Percentiles rank a stretch among this genome's conserved stretches.
Evolutionary conservation across 2,329 filamentous ascomycete genomes (phyloP).

Genomic region (Trichoderma atrobrunneum): DNA sequence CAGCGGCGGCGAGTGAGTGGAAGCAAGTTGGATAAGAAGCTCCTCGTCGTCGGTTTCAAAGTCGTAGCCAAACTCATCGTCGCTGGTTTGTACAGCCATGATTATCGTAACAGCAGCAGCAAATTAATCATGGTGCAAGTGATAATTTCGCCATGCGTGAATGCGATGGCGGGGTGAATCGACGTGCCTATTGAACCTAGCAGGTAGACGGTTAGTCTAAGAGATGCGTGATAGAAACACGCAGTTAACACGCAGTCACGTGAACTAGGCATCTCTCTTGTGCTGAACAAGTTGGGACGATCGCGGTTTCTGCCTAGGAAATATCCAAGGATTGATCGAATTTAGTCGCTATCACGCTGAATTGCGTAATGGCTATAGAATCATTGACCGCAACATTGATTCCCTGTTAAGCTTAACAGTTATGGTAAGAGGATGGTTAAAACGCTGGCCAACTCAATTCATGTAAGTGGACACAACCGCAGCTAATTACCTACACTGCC

Average conservation of each 20-base stretch:
- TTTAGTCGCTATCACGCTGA: neutral
- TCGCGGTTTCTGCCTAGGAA: neutral
- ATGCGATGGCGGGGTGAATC: constrained; percentile 11
- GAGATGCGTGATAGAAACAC: constrained; percentile 11
- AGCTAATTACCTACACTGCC: neutral
- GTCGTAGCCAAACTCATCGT: constrained; percentile 48
- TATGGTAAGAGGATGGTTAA: neutral
- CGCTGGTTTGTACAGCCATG: constrained; percentile 31
- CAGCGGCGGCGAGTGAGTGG: constrained; percentile 20
- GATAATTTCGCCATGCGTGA: neutral
- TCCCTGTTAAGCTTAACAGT: neutral
- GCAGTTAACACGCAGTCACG: constrained; percentile 16
- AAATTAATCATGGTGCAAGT: neutral
- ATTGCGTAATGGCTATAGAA: neutral
- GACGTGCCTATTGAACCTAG: neutral
- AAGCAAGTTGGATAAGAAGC: constrained; percentile 36
- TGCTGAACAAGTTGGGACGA: neutral
- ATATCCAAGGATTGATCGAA: neutral
- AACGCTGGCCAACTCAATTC: neutral
- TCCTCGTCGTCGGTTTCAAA: constrained; percentile 47
- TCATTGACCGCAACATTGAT: neutral
- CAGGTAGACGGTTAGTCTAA: neutral
- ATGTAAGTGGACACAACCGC: neutral
- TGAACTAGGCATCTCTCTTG: neutral
- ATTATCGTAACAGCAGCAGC: neutral